Base-by-base conservation (phyloP, 305 asterid genomes). In the Rubia peregrina region DNA sequence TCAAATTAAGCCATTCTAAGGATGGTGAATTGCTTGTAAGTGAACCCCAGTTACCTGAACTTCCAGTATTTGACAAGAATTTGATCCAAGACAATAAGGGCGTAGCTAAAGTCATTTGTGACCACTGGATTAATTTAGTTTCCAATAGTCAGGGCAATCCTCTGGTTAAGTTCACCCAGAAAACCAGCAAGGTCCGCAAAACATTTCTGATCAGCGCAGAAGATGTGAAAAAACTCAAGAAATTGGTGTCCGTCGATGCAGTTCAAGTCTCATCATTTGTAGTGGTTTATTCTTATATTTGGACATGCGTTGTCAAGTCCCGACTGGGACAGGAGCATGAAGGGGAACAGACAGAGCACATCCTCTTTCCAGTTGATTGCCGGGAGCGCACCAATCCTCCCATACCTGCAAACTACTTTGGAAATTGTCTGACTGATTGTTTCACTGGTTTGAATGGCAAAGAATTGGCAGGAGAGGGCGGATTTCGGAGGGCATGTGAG, bases 111-210 rank as follows among this genome's bases (percentile, higher is more conserved):
- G n/a, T 55, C 9, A n/a, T 55, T n/a, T 55, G 9, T n/a, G 26
- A 55, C 61, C 22, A 55, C 9, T n/a, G 61, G 61, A 13, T 48
- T 0, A 48, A 48, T 14, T 48, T 48, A 16, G 8, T 16, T 5
- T 49, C 56, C 21, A 49, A 2, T 5, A 46, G 53, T 2, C 49
- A 10, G 9, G 55, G 19, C n/a, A 48, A 14, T 48, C 19, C 19
- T 48, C 13, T 48, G 14, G 0, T 44, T 44, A 19, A 16, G 4
- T 1, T 21, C 56, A 16, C 2, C 8, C 4, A 5, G 12, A 81
- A 75, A 0, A 1, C 67, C 17, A 53, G 71, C 16, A 74, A 80
- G 49, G 80, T 82, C 26, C 79, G 91, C 30, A 78, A 84, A 38
- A 77, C 91, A 1, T 81, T 41, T 30, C 7, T 61, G 17, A 26